Base-by-base conservation (phyloP, 441 rosid genomes). In the Isatis lusitanica region DNA sequence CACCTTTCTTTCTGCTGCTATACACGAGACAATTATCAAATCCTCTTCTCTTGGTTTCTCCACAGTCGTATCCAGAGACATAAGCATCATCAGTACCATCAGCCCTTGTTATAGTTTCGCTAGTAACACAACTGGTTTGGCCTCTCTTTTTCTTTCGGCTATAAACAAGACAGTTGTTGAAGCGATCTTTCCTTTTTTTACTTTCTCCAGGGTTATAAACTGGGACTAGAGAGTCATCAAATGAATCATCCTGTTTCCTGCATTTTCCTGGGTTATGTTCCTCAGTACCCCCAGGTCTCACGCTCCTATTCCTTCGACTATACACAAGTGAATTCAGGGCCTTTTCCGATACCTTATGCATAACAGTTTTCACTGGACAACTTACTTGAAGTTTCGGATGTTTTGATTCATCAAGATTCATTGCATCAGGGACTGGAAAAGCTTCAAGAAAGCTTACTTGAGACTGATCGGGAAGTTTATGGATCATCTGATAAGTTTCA, bases 401-500 rank as follows among this genome's bases (percentile, higher is more conserved):
- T 74, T 74, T 69, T 63, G 77, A 74, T 76, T 66, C 70, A 60
- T 76, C 78, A 59, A 79, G 80, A 35, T 66, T 68, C 81, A 75
- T 68, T 39, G 73, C 78, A 63, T 71, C 82, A 55, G 79, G 51
- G 53, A 73, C 66, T 59, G 80, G 74, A 74, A 61, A 69, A 73
- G 66, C 78, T 69, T 82, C 79, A 73, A 53, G 65, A 70, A 81
- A 79, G 78, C 83, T 80, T 71, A 63, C 55, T 28, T 60, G 66
- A 70, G 81, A 82, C 46, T 69, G 79, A 57, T 79, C 79, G 57
- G 78, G 72, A 72, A 67, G 77, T 83, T 81, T 82, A 52, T 74
- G 81, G 81, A 76, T 84, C 90, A 88, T 87, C 81, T 83, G 82
- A 78, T 68, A 74, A 38, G 77, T 79, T 77, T 71, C 83, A 70